These are phyloP conservation scores for Xanthoconium stramineum DNA, from an alignment of 768 basidiomycete genomes.

Conservation along the genomic window DNA sequence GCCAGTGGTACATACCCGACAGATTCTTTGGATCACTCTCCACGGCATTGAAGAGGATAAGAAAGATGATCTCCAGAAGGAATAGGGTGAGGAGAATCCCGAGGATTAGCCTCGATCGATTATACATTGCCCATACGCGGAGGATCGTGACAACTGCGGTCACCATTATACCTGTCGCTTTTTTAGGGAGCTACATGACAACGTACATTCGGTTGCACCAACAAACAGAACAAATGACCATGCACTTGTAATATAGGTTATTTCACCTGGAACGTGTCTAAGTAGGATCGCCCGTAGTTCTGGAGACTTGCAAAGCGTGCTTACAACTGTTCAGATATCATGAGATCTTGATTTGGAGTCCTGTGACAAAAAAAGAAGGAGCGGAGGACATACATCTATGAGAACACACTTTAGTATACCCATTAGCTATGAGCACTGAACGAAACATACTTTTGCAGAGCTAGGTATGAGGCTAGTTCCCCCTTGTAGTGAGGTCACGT, in stretches of 20 bases:
- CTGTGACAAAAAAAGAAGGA: not conserved
- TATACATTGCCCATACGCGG: not conserved
- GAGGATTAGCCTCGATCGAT: not conserved
- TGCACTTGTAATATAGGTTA: not conserved
- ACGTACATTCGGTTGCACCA: constrained; percentile 6
- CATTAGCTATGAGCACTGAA: not conserved
- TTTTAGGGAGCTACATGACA: not conserved
- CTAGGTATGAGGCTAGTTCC: not conserved
- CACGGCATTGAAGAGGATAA: not conserved
- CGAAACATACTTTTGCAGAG: not conserved
- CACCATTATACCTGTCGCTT: not conserved
- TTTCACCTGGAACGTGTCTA: not conserved
- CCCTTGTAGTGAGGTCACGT: not conserved
- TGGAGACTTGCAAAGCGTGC: not conserved
- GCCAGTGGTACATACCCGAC: not conserved
- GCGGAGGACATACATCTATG: not conserved
- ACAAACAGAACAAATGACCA: constrained; percentile 1
- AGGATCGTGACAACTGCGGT: constrained; percentile 1
- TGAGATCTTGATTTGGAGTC: not conserved
- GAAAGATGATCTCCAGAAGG: not conserved
- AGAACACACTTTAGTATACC: not conserved
- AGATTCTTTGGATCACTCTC: not conserved
- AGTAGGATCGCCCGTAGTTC: no score
- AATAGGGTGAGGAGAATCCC: not conserved
- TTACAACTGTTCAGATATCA: not conserved